Percentiles rank a stretch among this genome's conserved stretches.
Evolutionary conservation across 805 yeast species (phyloP).

Genomic region (Zygosaccharomyces bailii): DNA sequence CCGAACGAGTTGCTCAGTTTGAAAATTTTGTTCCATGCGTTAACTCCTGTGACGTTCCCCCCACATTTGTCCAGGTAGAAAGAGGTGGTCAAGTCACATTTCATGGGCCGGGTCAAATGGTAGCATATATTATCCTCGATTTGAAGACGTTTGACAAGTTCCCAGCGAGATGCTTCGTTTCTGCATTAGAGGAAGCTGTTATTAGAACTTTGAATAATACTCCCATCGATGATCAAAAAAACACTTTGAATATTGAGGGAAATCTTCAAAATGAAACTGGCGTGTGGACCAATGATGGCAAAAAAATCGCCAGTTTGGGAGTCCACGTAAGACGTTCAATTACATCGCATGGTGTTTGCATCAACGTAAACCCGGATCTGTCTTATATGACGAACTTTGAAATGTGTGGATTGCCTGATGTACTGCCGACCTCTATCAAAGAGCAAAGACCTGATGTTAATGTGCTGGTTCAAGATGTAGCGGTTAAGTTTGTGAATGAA

Average conservation of each 20-base stretch:
- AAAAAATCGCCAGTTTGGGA: slow-evolving; percentile 86
- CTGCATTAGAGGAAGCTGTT: slow-evolving; percentile 56
- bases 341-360: slow-evolving; percentile 85
- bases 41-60: slow-evolving; percentile 38
- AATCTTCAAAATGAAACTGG: slow-evolving; percentile 73
- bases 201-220: slow-evolving; percentile 42
- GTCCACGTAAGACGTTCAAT: slow-evolving; percentile 78
- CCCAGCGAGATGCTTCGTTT: slow-evolving; percentile 62
- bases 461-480: slow-evolving; percentile 38
- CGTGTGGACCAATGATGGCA: slow-evolving; percentile 64
- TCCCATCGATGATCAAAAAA: slow-evolving; percentile 9
- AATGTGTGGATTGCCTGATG: slow-evolving; percentile 80
- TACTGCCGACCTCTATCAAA: slow-evolving; percentile 52
- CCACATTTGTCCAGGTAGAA: slow-evolving; percentile 68
- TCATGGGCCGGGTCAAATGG: slow-evolving; percentile 95
- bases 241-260: slow-evolving; percentile 22
- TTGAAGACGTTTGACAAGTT: slow-evolving; percentile 55
- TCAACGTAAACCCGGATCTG: slow-evolving; percentile 74
- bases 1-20: slow-evolving; percentile 25
- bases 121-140: slow-evolving; percentile 76
- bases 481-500: slow-evolving; percentile 43
- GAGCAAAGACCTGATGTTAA: slow-evolving; percentile 29
- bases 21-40: slow-evolving; percentile 28
- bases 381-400: slow-evolving; percentile 64
- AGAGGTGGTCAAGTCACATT: slow-evolving; percentile 97